These are phyloP conservation scores for Apiospora kogelbergensis DNA, from an alignment of 2,329 filamentous ascomycete species.

Conservation along the genomic window DNA sequence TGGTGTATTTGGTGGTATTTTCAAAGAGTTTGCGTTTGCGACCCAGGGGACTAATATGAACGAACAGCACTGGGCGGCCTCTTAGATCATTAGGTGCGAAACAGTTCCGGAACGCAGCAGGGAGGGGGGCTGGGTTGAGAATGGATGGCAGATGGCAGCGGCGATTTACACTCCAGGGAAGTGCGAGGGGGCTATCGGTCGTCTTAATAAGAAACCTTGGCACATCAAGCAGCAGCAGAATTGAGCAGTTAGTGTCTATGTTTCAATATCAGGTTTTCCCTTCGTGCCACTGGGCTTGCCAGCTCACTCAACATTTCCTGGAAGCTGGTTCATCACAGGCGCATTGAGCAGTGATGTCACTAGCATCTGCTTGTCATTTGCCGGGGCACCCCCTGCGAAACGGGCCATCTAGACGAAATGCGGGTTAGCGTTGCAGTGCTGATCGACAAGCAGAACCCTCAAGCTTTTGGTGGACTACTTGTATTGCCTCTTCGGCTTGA, in stretches of 20 bases:
- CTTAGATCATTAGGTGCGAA: neutral
- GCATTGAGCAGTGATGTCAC: neutral
- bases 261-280: neutral
- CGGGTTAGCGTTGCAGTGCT: neutral
- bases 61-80: neutral
- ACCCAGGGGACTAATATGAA: neutral
- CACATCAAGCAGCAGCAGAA: neutral
- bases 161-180: neutral
- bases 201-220: neutral
- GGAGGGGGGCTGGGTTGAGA: neutral
- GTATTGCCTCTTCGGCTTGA: neutral
- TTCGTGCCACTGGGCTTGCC: neutral
- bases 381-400: neutral
- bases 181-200: neutral
- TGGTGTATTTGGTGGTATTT: neutral
- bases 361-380: slow-evolving; percentile 1
- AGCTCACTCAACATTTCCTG: neutral
- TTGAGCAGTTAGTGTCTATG: neutral
- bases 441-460: neutral
- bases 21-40: neutral
- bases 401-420: neutral
- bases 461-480: neutral
- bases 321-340: neutral
- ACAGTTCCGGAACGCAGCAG: neutral
- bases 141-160: neutral